Evolutionary conservation across 805 yeast species (phyloP).

Genomic region (Brettanomyces nanus): DNA sequence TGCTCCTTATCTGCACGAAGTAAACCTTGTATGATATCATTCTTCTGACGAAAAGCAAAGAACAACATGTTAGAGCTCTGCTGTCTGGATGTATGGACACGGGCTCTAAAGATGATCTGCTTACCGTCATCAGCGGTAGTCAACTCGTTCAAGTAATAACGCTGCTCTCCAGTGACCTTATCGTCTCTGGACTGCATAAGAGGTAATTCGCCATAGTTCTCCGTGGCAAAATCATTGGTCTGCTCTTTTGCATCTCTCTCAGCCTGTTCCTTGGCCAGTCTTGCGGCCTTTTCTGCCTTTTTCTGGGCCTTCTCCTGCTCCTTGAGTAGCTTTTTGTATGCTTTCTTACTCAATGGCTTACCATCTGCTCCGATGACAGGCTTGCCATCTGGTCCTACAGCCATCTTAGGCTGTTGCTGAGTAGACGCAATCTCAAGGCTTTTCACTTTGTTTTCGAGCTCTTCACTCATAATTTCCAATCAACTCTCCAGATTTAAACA

Average conservation of each 20-base stretch:
- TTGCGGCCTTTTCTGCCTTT: conserved; percentile 88
- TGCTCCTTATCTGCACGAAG: conserved; percentile 62
- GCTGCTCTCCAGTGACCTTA: conserved; percentile 53
- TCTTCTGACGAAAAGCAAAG: conserved; percentile 86
- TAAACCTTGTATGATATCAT: conserved; percentile 73
- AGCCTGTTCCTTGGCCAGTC: conserved; percentile 78
- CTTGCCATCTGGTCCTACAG: conserved; percentile 13
- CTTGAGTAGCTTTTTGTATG: conserved; percentile 88
- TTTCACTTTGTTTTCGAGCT: conserved; percentile 22
- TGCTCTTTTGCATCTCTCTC: conserved; percentile 59
- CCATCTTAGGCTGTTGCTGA: conserved; percentile 5
- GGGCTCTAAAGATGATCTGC: conserved; percentile 80
- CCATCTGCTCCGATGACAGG: conserved; percentile 49
- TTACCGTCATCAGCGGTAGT: conserved; percentile 62
- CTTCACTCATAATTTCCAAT: conserved; percentile 14
- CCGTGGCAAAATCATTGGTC: conserved; percentile 82
- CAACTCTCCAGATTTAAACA: no score
- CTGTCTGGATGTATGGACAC: conserved; percentile 87
- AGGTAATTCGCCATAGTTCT: conserved; percentile 83
- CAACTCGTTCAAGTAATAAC: conserved; percentile 51
- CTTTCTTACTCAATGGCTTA: conserved; percentile 85
- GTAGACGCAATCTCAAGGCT: conserved; percentile 13
- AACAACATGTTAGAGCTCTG: conserved; percentile 95
- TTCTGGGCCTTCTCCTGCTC: conserved; percentile 88
- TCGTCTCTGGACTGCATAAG: conserved; percentile 57